Base-by-base conservation (phyloP, 2,329 filamentous ascomycete genomes). In the Raffaelea ambrosiae region DNA sequence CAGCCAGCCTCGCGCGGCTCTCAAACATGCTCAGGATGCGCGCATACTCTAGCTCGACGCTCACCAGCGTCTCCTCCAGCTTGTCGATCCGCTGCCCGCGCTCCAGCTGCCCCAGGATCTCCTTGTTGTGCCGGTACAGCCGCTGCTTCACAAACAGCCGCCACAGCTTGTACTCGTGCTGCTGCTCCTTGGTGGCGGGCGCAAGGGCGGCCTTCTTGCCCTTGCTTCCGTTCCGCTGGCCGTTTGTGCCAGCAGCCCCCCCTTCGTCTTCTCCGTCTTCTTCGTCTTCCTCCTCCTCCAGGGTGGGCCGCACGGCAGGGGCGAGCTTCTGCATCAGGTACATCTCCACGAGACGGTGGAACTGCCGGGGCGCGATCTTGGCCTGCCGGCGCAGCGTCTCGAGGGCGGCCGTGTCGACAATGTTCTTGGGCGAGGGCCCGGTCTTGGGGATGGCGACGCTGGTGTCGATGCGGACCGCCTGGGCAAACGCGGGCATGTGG, bases 351-450 rank as follows among this genome's bases (percentile, higher is more conserved):
- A 90, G 72, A 5, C 87, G 75, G 52, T 73, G 73, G 61, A 91
- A 89, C 58, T 93, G 87, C n/a, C 87, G 73, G 0, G 81, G 75
- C 2, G 83, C 80, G 49, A 91, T 87, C 70, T 91, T 93, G 46
- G 74, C 69, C 53, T 77, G 70, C 23, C 67, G 64, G 3, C 81
- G 76, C n/a, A 88, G 66, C 1, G 65, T 58, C 26, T 82, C 75
- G 2, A 83, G 67, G 11, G 71, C 66, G 3, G 69, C 67, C 14
- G 71, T 63, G 29, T 84, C 74, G n/a, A 86, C 67, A 44, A 88
- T 78, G 40, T 73, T 60, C 20, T 62, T 61, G 1, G 76, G 76
- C 2, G 73, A 57, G 13, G 63, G 57, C 1, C 72, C 74, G 33
- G 68, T 69, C 33, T 66, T 66, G 3, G 76, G 72, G 5, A 84